Percentiles rank a stretch among this genome's conserved stretches.
These are phyloP conservation scores for Crotalaria pallida DNA, from an alignment of 306 rosid species.

Conservation along the genomic window DNA sequence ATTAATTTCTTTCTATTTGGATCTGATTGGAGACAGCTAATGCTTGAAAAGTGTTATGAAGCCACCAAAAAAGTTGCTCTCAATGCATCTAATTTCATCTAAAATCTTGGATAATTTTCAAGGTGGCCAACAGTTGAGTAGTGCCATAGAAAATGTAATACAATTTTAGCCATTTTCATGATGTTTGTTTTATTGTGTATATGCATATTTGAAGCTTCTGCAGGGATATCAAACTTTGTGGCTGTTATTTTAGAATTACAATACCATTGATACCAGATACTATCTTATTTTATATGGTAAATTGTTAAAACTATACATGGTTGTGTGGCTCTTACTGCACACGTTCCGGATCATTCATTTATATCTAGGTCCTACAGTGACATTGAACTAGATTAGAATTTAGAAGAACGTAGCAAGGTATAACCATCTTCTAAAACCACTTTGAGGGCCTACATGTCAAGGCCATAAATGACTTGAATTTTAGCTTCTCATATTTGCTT, in stretches of 20 bases:
- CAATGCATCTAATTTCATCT: conserved; percentile 2
- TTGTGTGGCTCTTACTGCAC: too few relatives aligned
- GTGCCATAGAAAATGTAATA: conserved; percentile 32
- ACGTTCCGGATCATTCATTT: too few relatives aligned
- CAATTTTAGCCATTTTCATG: conserved; percentile 25
- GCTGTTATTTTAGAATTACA: neutral
- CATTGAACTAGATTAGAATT: too few relatives aligned
- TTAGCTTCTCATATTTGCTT: too few relatives aligned
- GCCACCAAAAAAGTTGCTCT: conserved; percentile 16
- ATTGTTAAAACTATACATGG: neutral
- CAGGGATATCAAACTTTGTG: neutral
- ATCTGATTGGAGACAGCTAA: conserved; percentile 28
- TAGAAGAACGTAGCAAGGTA: too few relatives aligned
- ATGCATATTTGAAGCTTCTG: neutral
- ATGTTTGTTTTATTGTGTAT: conserved; percentile 7
- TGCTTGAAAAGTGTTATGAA: conserved; percentile 24
- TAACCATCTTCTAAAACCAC: too few relatives aligned
- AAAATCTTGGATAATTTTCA: conserved; percentile 21
- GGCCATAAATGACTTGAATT: too few relatives aligned
- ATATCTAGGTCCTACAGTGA: too few relatives aligned
- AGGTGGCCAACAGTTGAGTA: conserved; percentile 32
- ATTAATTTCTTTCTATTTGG: conserved; percentile 23
- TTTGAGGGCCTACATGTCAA: too few relatives aligned
- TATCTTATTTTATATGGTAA: neutral
- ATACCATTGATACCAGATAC: neutral